These are phyloP conservation scores for Talaromyces sp. DNA, from an alignment of 2,329 filamentous ascomycete genomes.

Conservation along the genomic window DNA sequence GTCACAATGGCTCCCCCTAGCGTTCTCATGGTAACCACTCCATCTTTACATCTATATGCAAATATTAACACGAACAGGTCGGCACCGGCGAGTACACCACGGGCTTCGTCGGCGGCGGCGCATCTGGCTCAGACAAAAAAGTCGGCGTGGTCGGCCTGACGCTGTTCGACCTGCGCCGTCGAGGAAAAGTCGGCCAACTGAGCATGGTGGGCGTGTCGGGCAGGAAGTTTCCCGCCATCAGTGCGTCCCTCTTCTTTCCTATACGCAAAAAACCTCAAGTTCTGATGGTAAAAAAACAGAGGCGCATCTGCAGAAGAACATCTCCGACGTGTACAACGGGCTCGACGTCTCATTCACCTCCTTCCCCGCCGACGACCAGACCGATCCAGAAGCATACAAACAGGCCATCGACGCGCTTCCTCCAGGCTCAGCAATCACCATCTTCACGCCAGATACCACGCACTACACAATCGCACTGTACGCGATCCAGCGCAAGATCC, in stretches of 20 bases:
- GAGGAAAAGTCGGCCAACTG: slow-evolving; percentile 80
- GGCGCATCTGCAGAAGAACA: slow-evolving; percentile 81
- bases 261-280: background rate
- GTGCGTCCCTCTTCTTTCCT: slow-evolving; percentile 26
- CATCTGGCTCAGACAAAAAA: slow-evolving; percentile 89
- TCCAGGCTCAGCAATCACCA: slow-evolving; percentile 83
- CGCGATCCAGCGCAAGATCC: slow-evolving; percentile 79
- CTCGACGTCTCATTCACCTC: slow-evolving; percentile 83
- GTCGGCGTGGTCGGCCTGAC: slow-evolving; percentile 88
- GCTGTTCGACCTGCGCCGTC: slow-evolving; percentile 78
- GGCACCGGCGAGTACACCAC: slow-evolving; percentile 97
- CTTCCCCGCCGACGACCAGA: slow-evolving; percentile 67
- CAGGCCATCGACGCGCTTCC: slow-evolving; percentile 76
- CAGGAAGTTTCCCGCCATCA: slow-evolving; percentile 84
- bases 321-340: slow-evolving; percentile 78
- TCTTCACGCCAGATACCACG: slow-evolving; percentile 91
- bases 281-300: slow-evolving; percentile 1
- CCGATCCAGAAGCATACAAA: slow-evolving; percentile 80
- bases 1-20: slow-evolving; percentile 54
- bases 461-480: slow-evolving; percentile 91
- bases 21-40: slow-evolving; percentile 58
- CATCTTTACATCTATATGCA: slow-evolving; percentile 2
- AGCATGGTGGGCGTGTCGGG: slow-evolving; percentile 89
- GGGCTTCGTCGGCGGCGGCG: slow-evolving; percentile 78
- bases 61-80: slow-evolving; percentile 46